phyloP scores from a whole-genome alignment of 805 yeast species.

The Sugiyamaella smithiae region DNA sequence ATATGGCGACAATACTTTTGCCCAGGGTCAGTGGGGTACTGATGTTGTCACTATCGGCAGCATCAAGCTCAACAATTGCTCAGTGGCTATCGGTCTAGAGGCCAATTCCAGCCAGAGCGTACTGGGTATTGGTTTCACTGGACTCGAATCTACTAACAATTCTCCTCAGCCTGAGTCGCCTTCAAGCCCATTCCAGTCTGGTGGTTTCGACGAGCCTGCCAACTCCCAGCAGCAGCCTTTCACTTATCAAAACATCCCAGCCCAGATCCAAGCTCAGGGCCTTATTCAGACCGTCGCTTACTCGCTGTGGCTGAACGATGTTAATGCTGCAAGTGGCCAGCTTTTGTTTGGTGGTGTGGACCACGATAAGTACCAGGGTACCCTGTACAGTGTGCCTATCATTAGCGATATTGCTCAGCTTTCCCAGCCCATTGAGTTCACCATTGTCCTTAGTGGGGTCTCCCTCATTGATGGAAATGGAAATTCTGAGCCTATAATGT shows the following conservation, averaged over 20 bases:
- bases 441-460: constrained; percentile 9
- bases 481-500: constrained; percentile 3
- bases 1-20: constrained; percentile 46
- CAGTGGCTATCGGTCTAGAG: constrained; percentile 71
- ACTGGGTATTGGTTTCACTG: constrained; percentile 36
- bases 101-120: constrained; percentile 62
- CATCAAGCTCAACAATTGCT: constrained; percentile 46
- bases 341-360: constrained; percentile 48
- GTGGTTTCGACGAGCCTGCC: constrained; percentile 7
- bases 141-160: constrained; percentile 31
- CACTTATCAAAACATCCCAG: constrained; percentile 62
- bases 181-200: not conserved
- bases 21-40: constrained; percentile 54
- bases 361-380: constrained; percentile 40
- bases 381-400: constrained; percentile 35
- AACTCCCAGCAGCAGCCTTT: constrained; percentile 14
- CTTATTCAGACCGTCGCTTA: constrained; percentile 41
- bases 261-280: constrained; percentile 49
- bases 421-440: constrained; percentile 9
- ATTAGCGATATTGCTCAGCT: constrained; percentile 19
- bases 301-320: constrained; percentile 44
- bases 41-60: constrained; percentile 58
- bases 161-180: not conserved
- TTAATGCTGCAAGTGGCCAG: constrained; percentile 34
- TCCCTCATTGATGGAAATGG: constrained; percentile 9